Evolutionary conservation across 2,329 filamentous ascomycete genomes (phyloP).

Genomic region (Fusarium haematococcum): DNA sequence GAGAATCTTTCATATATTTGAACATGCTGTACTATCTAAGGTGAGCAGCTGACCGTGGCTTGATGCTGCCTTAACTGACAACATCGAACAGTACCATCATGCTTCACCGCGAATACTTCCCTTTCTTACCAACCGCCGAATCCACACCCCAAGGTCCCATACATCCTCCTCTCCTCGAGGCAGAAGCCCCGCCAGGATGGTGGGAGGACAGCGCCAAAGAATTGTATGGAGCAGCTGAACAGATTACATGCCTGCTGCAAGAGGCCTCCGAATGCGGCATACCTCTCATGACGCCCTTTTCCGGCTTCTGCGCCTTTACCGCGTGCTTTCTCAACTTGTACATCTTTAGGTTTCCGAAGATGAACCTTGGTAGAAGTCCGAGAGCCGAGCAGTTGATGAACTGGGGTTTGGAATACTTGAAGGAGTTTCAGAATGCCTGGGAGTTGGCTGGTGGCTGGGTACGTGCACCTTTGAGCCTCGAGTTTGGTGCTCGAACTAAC

Average conservation of each 20-base stretch:
- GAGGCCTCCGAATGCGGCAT: constrained; percentile 53
- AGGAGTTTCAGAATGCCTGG: constrained; percentile 40
- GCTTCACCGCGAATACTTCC: constrained; percentile 58
- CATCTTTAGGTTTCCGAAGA: constrained; percentile 53
- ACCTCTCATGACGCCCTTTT: constrained; percentile 55
- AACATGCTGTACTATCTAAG: constrained; percentile 59
- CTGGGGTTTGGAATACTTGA: constrained; percentile 32
- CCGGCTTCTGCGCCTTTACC: constrained; percentile 60
- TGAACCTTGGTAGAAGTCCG: constrained; percentile 48
- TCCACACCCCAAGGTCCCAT: constrained; percentile 52
- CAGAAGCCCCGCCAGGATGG: constrained; percentile 52
- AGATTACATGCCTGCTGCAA: constrained; percentile 50
- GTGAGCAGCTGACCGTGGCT: constrained; percentile 33
- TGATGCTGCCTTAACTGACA: fast-evolving
- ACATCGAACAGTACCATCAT: constrained; percentile 51
- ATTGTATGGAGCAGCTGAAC: constrained; percentile 52
- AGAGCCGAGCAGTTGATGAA: constrained; percentile 36
- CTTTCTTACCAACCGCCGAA: constrained; percentile 54
- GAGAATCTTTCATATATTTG: constrained; percentile 56
- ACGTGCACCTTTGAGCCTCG: fast-evolving
- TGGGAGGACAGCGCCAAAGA: constrained; percentile 54
- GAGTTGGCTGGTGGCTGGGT: constrained; percentile 41
- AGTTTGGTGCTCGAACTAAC: not conserved
- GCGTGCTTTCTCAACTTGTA: constrained; percentile 58
- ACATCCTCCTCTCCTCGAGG: constrained; percentile 54